Percentiles rank a stretch among this genome's conserved stretches.
Conservation (phyloP, 768 basidiomycete species). For the Tremella yokohamensis region DNA sequence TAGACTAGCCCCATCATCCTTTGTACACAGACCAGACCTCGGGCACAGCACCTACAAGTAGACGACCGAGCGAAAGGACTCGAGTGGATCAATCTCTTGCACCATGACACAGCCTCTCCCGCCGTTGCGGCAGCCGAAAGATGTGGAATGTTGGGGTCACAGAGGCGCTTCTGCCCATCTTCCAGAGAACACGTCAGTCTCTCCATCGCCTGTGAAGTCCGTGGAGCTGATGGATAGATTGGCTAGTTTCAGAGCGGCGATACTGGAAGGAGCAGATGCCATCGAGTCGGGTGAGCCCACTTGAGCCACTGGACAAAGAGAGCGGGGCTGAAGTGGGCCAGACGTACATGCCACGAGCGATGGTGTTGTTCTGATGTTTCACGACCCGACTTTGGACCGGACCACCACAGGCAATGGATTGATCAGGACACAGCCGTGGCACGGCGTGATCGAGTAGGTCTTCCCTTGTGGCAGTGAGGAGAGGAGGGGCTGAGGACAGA, state of each 20-base stretch:
- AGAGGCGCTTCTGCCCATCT: constrained; percentile 47
- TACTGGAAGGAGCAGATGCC: constrained; percentile 46
- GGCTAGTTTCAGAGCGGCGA: constrained; percentile 48
- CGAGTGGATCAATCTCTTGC: too few relatives aligned
- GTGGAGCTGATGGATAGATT: constrained; percentile 13
- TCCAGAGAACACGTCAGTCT: constrained; percentile 48
- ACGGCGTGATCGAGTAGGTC: constrained; percentile 48
- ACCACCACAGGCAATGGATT: constrained; percentile 50
- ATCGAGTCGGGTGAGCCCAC: constrained; percentile 47
- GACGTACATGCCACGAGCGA: constrained; percentile 49
- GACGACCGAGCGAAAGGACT: too few relatives aligned
- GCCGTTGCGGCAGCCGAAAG: constrained; percentile 26
- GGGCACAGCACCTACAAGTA: too few relatives aligned
- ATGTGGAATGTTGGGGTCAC: constrained; percentile 49
- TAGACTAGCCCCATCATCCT: too few relatives aligned
- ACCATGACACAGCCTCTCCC: too few relatives aligned
- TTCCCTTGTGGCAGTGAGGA: not conserved
- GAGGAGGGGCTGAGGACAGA: constrained; percentile 18
- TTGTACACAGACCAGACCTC: too few relatives aligned
- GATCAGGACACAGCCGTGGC: constrained; percentile 48
- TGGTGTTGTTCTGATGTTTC: constrained; percentile 51
- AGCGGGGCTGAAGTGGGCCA: constrained; percentile 13
- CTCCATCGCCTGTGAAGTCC: not conserved
- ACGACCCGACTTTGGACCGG: constrained; percentile 51
- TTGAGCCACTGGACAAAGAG: not conserved